Evolutionary conservation across 371 early-diverging fungal genomes (phyloP).

Genomic region (Lichtheimia hyalospora): DNA sequence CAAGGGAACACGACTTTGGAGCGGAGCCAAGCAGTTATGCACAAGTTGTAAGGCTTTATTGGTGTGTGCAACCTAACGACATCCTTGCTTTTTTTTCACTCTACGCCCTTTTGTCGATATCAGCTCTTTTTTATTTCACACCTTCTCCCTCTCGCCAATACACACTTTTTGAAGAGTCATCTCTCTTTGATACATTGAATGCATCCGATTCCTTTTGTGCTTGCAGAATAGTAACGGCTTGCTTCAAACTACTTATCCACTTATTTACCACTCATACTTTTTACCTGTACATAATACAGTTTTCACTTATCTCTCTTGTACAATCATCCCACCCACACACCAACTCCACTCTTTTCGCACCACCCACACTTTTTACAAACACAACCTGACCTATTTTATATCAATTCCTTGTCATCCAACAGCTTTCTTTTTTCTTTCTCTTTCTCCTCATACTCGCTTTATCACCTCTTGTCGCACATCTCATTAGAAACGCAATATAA

Average conservation of each 20-base stretch:
- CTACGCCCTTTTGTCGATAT: no score
- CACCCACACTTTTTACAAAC: no score
- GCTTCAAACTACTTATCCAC: neutral
- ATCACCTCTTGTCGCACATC: neutral
- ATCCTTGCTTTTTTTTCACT: neutral
- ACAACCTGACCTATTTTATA: no score
- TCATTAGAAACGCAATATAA: conserved; percentile 3
- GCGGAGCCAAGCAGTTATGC: conserved; percentile 1
- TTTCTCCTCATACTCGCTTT: no score
- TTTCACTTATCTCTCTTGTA: neutral
- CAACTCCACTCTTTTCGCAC: no score
- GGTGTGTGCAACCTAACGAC: conserved; percentile 2
- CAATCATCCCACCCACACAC: neutral
- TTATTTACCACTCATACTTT: neutral
- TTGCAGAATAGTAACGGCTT: neutral
- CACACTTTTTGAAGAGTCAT: conserved; percentile 2
- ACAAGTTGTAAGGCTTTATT: neutral
- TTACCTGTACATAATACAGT: neutral
- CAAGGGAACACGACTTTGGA: conserved; percentile 2
- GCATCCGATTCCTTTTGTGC: conserved; percentile 1
- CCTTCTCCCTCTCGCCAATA: neutral
- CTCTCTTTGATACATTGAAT: conserved; percentile 7
- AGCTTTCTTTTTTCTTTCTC: no score
- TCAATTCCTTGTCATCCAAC: no score
- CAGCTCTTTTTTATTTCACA: neutral